Evolutionary conservation across 1,139 yeast species (phyloP), one percentile per base, ranked within the genome.

Genomic region (Blastobotrys indianensis): DNA sequence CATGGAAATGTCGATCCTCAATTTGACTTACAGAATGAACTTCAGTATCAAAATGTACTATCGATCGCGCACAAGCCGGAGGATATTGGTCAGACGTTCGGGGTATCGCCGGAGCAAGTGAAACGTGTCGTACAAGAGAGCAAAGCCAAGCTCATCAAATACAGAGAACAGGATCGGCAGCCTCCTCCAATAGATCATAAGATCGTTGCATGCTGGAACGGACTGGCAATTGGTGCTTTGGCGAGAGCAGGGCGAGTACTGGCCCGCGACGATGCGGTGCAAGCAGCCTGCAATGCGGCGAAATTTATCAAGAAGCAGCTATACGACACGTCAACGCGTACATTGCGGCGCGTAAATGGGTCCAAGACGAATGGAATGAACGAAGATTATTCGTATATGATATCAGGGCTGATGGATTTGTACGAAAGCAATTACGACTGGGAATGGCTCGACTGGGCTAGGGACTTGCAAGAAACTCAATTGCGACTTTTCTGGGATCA

Each of bases 381-480:
- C 43, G 71, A 67, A 40, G 73, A 68, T 51, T 68, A 67, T 51
- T 65, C 70, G 4, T 64, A 54, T 47, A 42, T 63, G 39, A 60
- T 68, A 12, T 46, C 57, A 3, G 73, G 72, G 1, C 54, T 68
- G 36, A 50, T 68, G 11, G 67, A 67, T 39, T 56, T 67, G 9
- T 66, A 63, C 50, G 64, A 59, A 23, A 63, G 67, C 3, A 63
- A 68, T 0, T 57, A 57, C 39, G 54, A 64, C 34, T 42, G 50
- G 4, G 46, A 54, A 39, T 63, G 61, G 47, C 53, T 67, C 10
- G 53, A 53, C 30, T 57, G 63, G 63, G 70, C 72, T 1, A 40
- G 46, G 11, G 50, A 51, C 15, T 52, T 68, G 16, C 72, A 68
- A 48, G 56, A 60, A 17, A 54, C 59, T 23, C 71, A 66, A 49